These are phyloP conservation scores for Rhodotorula sp. DNA, from an alignment of 1,284 basidiomycete genomes.

Conservation along the genomic window DNA sequence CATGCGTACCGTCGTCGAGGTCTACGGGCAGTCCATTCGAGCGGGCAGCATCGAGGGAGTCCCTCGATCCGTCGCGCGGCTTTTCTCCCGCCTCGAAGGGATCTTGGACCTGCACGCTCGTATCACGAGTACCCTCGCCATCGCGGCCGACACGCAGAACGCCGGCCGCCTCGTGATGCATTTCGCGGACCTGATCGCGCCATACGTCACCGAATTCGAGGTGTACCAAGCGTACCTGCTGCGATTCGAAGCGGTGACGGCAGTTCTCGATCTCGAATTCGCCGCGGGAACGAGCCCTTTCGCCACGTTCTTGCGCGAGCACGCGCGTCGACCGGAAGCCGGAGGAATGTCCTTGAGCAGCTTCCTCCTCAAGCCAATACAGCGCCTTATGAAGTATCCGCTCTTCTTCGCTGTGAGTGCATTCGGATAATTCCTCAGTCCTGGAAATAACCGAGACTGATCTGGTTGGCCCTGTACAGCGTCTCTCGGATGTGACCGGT, in stretches of 20 bases:
- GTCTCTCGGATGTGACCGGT: conserved; percentile 66
- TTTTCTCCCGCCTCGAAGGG: conserved; percentile 82
- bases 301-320: conserved; percentile 75
- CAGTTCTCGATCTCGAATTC: conserved; percentile 58
- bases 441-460: not conserved
- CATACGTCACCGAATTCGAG: conserved; percentile 65
- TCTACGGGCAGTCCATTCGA: conserved; percentile 73
- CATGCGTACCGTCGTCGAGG: conserved; percentile 61
- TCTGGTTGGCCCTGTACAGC: conserved; percentile 50
- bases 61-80: conserved; percentile 62
- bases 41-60: conserved; percentile 73
- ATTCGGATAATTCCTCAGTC: not conserved
- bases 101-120: conserved; percentile 67
- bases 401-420: conserved; percentile 66
- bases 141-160: conserved; percentile 52
- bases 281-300: conserved; percentile 56
- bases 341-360: conserved; percentile 63
- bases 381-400: conserved; percentile 68
- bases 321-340: conserved; percentile 59
- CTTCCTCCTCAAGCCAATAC: conserved; percentile 71
- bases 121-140: conserved; percentile 58
- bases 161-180: conserved; percentile 55
- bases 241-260: conserved; percentile 62
- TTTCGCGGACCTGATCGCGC: conserved; percentile 58
- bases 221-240: conserved; percentile 82